Percentiles rank a stretch among this genome's conserved stretches.
phyloP scores from a whole-genome alignment of 2,329 filamentous ascomycete genomes.

The Pezicula radicicola region DNA sequence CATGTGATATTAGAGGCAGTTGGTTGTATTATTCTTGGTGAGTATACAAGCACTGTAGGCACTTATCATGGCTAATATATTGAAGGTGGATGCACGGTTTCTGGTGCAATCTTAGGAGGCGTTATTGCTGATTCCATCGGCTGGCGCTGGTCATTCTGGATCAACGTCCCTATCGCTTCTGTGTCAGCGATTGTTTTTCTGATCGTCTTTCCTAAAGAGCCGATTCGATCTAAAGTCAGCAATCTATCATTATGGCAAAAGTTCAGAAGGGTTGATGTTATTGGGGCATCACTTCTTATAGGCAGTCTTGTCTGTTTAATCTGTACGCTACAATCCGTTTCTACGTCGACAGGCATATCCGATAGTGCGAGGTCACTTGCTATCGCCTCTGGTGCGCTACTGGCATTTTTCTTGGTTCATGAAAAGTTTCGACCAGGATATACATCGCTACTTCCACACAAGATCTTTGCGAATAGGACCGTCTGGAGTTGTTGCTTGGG shows the following conservation, averaged over 20 bases:
- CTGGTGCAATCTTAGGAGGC: not conserved
- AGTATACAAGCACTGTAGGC: not conserved
- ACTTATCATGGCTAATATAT: too few species aligned
- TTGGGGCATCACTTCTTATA: conserved; percentile 4
- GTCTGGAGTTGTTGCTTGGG: conserved; percentile 5
- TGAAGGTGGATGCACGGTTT: too few species aligned
- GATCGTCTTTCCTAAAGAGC: not conserved
- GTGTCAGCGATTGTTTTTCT: not conserved
- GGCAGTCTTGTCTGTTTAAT: conserved; percentile 1
- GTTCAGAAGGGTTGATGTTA: conserved; percentile 3
- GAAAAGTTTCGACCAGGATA: conserved; percentile 2
- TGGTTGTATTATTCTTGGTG: conserved; percentile 2
- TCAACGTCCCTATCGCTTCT: too few species aligned
- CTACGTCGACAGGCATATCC: not conserved
- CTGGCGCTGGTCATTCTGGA: too few species aligned
- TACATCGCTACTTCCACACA: not conserved
- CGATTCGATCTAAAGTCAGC: not conserved
- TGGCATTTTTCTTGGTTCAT: not conserved
- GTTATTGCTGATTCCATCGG: not conserved
- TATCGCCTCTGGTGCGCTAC: not conserved
- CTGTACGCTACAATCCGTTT: not conserved
- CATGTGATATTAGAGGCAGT: conserved; percentile 5
- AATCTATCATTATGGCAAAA: conserved; percentile 3
- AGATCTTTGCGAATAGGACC: conserved; percentile 1
- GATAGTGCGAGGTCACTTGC: not conserved